Conservation (phyloP, 2,329 filamentous ascomycete genomes). For the Calonectria hawksworthii region DNA sequence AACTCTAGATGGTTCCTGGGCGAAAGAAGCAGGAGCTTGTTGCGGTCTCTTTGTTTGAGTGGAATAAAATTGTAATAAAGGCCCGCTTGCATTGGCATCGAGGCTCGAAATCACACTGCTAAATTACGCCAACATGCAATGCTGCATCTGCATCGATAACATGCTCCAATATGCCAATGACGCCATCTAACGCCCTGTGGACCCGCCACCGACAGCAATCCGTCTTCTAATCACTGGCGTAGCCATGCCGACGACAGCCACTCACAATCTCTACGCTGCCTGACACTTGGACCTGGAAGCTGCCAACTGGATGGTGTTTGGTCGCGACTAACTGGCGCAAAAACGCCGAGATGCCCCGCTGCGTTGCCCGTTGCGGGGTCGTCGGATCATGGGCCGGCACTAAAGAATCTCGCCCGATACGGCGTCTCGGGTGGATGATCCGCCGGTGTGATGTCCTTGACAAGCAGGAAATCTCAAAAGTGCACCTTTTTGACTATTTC, state of each 20-base stretch:
- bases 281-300: neutral
- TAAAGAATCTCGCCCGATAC: neutral
- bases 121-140: neutral
- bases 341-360: conserved; percentile 1
- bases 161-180: neutral
- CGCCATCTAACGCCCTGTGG: neutral
- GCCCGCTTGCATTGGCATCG: neutral
- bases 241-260: neutral
- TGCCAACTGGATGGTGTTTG: neutral
- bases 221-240: neutral
- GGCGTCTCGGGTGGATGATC: neutral
- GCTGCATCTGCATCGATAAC: neutral
- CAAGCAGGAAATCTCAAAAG: neutral
- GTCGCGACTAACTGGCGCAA: neutral
- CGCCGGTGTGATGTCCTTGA: neutral
- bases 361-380: neutral
- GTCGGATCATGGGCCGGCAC: neutral
- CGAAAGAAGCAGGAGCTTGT: conserved; percentile 25
- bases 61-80: neutral
- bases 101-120: neutral
- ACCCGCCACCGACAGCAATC: neutral
- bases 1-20: conserved; percentile 1
- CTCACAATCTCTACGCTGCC: neutral
- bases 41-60: neutral
- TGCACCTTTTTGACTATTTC: neutral